Percentiles rank a stretch among this genome's conserved stretches.
phyloP scores from a whole-genome alignment of 345 rosid genomes.

The Arabis alpina region DNA sequence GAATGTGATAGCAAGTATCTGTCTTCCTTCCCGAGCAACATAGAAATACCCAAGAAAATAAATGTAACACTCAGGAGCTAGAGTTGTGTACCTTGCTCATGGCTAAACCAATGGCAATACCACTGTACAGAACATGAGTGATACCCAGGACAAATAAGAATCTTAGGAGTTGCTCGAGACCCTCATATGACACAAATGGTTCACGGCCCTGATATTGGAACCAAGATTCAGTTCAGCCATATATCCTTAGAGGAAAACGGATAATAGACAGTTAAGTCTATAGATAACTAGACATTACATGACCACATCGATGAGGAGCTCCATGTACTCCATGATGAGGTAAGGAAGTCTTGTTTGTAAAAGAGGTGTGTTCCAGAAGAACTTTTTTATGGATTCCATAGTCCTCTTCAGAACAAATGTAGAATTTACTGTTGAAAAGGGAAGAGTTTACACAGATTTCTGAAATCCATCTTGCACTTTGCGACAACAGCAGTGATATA shows the following conservation, averaged over 20 bases:
- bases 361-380: slow-evolving; percentile 49
- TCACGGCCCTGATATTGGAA: slow-evolving; percentile 69
- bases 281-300: slow-evolving; percentile 48
- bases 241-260: not conserved
- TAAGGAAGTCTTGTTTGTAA: slow-evolving; percentile 50
- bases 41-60: not conserved
- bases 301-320: slow-evolving; percentile 69
- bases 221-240: slow-evolving; percentile 24
- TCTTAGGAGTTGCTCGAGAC: slow-evolving; percentile 87
- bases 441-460: slow-evolving; percentile 89
- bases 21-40: not conserved
- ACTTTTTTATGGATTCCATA: slow-evolving; percentile 47
- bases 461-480: slow-evolving; percentile 90
- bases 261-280: not conserved
- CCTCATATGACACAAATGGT: slow-evolving; percentile 86
- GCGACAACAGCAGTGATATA: slow-evolving; percentile 86
- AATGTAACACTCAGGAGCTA: slow-evolving; percentile 23
- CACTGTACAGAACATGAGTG: slow-evolving; percentile 90
- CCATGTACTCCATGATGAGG: slow-evolving; percentile 60
- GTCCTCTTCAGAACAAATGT: slow-evolving; percentile 74
- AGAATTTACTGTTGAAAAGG: slow-evolving; percentile 83
- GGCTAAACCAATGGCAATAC: slow-evolving; percentile 84
- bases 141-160: slow-evolving; percentile 89
- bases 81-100: slow-evolving; percentile 78
- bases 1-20: not conserved